A percentile compares a stretch with the other conserved stretches of the same genome.
Evolutionary conservation across 495 filamentous ascomycete genomes (phyloP).

Genomic region (Neurospora terricola): DNA sequence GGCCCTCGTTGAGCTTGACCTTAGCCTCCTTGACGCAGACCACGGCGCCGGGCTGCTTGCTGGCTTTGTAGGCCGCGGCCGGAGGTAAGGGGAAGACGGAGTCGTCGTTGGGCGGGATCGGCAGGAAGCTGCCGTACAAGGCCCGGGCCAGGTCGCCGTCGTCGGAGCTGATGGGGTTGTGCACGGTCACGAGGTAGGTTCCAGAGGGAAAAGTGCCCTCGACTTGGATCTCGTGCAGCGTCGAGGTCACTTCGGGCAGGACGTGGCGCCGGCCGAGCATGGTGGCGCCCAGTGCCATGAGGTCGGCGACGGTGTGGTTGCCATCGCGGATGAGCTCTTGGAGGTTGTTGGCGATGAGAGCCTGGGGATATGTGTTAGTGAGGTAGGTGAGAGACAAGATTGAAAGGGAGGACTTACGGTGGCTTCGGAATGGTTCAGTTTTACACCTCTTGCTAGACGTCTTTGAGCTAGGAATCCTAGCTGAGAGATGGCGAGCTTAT

Average conservation of each 20-base stretch:
- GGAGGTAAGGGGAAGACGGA: conserved; percentile 49
- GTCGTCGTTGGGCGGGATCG: conserved; percentile 52
- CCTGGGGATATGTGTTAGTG: conserved; percentile 37
- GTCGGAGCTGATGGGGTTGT: conserved; percentile 77
- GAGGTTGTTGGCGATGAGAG: conserved; percentile 79
- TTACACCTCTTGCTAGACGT: conserved; percentile 79
- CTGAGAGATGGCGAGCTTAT: conserved; percentile 93
- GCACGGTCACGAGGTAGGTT: conserved; percentile 92
- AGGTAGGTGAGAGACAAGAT: background rate
- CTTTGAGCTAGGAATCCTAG: conserved; percentile 81
- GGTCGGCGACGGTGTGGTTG: conserved; percentile 77
- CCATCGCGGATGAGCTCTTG: conserved; percentile 99
- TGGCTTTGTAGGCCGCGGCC: conserved; percentile 49
- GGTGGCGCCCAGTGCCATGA: conserved; percentile 83
- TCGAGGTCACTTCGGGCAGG: conserved; percentile 64
- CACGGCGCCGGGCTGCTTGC: conserved; percentile 70
- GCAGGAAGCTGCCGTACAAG: conserved; percentile 87
- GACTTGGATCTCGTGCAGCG: conserved; percentile 76
- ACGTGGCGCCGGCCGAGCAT: conserved; percentile 96
- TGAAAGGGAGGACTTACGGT: conserved; percentile 44
- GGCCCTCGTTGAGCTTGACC: conserved; percentile 63
- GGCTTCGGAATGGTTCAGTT: conserved; percentile 86
- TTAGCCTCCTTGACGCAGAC: conserved; percentile 56
- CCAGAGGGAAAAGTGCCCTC: conserved; percentile 89
- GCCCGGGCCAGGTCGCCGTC: conserved; percentile 81